Base-by-base conservation (phyloP, 2,329 filamentous ascomycete genomes). In the Beauveria rudraprayagi region DNA sequence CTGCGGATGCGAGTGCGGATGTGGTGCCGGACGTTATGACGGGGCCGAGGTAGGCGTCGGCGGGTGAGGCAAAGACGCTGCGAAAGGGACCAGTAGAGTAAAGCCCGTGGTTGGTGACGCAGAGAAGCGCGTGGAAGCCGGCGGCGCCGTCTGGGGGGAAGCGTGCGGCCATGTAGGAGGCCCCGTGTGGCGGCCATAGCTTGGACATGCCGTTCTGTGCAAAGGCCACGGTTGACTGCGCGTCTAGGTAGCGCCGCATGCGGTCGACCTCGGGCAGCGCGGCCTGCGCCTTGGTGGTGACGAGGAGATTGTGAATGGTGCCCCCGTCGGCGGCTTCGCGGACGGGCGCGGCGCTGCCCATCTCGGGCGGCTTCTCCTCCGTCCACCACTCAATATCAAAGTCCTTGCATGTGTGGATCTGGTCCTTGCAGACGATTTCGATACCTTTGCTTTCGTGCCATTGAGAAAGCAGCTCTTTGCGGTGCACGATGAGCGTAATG, bases 151-250 rank as follows among this genome's bases (percentile, higher is more conserved):
- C 68, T 17, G 61, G 47, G 2, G 70, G 65, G 60, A 77, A 83
- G 19, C 80, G 73, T 58, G 73, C 68, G 2, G 67, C 64, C 41
- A 72, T 70, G 67, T 83, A 84, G 1, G 69, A 62, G 4, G 67
- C 65, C 3, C 81, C 80, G 55, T 78, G 70, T 8, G 82, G 82
- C 26, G 81, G 81, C 82, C 82, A 84, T 17, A 83, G 71, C 65
- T 77, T 80, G 37, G 90, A 92, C 84, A 97, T 89, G 52, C 93
- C 93, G 67, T 96, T 96, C 67, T 97, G 92, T 26, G 91, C 76
- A 67, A 97, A 90, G 14, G 88, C 80, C n/a, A 97, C 83, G 0
- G 90, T 89, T n/a, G 87, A 90, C 3, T 79, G 73, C 3, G 76
- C 72, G 64, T 85, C 80, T 2, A 86, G 80, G 57, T 96, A 83